Percentiles rank a stretch among this genome's conserved stretches.
phyloP scores from a whole-genome alignment of 1,284 basidiomycete genomes.

The Naganishia sp. region DNA sequence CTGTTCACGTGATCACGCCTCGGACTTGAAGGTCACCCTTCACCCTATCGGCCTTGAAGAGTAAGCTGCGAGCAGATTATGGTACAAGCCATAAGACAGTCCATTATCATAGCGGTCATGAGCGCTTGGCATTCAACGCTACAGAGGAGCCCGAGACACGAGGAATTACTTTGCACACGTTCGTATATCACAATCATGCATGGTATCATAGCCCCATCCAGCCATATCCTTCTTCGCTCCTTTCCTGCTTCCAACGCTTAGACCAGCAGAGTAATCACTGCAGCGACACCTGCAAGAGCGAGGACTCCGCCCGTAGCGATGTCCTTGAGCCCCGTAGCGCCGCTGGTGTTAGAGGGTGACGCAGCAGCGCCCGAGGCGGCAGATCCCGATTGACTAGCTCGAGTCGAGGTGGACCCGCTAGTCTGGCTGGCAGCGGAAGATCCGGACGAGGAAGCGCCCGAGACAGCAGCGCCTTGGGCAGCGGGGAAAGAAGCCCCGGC shows the following conservation, averaged over 20 bases:
- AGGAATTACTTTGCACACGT: not conserved
- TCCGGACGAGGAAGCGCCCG: constrained; percentile 17
- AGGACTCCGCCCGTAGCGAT: constrained; percentile 31
- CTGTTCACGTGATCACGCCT: not conserved
- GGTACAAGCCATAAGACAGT: not conserved
- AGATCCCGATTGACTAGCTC: constrained; percentile 8
- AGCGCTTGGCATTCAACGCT: not conserved
- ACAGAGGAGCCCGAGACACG: not conserved
- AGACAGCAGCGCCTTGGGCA: constrained; percentile 29
- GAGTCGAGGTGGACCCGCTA: constrained; percentile 22
- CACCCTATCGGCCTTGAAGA: not conserved
- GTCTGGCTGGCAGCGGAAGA: constrained; percentile 31
- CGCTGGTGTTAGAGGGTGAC: constrained; percentile 2
- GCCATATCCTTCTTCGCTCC: not conserved
- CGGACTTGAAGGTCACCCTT: not conserved
- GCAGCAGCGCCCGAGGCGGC: constrained; percentile 12
- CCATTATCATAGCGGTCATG: constrained; percentile 10
- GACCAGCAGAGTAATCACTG: constrained; percentile 32
- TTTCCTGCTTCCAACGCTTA: constrained; percentile 11
- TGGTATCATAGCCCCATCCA: not conserved
- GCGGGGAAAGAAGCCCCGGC: constrained; percentile 39
- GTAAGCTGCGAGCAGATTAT: not conserved
- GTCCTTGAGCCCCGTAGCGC: constrained; percentile 16
- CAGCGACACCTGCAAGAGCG: constrained; percentile 36
- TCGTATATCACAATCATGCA: not conserved